These are phyloP conservation scores for Metschnikowia picachoensis DNA, from an alignment of 805 yeast species.

Conservation along the genomic window DNA sequence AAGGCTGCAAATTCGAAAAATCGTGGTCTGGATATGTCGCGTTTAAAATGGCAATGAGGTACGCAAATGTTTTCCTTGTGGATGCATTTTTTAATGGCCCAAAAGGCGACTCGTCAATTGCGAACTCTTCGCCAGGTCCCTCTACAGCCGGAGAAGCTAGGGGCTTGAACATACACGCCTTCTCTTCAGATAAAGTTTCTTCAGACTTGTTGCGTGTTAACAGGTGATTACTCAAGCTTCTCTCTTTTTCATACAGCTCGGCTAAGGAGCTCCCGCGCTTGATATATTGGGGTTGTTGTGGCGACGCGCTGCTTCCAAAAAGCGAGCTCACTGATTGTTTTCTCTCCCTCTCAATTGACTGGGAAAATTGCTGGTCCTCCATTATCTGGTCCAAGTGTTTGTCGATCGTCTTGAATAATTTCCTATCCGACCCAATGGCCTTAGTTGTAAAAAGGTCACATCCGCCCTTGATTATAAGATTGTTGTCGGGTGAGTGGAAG, in stretches of 20 bases:
- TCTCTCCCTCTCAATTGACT: conserved; percentile 36
- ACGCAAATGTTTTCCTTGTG: conserved; percentile 85
- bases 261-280: conserved; percentile 24
- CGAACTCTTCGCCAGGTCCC: conserved; percentile 9
- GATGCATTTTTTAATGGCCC: conserved; percentile 88
- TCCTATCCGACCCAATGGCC: conserved; percentile 85
- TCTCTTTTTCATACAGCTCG: conserved; percentile 21
- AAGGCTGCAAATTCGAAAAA: conserved; percentile 81
- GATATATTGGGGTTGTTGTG: conserved; percentile 20
- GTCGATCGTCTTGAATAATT: conserved; percentile 83
- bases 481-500: conserved; percentile 39
- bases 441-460: conserved; percentile 94
- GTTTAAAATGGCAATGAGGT: conserved; percentile 83
- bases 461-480: conserved; percentile 66
- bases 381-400: conserved; percentile 61
- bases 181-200: conserved; percentile 4
- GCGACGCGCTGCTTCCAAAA: conserved; percentile 37
- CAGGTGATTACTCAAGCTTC: conserved; percentile 28
- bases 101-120: conserved; percentile 63
- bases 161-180: conserved; percentile 6
- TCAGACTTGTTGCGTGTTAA: conserved; percentile 19
- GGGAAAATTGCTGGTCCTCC: conserved; percentile 41
- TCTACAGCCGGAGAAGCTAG: conserved; percentile 13
- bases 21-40: conserved; percentile 96
- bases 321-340: conserved; percentile 34